Base-by-base conservation (phyloP, 2,329 filamentous ascomycete genomes). In the Fusarium aywerte region DNA sequence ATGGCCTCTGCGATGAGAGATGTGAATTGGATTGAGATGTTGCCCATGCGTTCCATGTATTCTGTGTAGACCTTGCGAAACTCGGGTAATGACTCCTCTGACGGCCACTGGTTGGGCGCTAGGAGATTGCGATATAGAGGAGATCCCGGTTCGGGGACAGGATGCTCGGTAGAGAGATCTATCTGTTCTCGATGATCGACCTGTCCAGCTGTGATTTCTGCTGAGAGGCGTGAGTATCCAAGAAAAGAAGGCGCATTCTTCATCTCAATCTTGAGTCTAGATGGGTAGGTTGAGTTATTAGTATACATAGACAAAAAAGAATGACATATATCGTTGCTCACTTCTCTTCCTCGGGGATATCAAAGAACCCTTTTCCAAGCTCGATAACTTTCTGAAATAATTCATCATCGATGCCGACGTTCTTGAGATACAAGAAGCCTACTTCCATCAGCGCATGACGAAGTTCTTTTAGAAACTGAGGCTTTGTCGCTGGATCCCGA, bases 151-250 rank as follows among this genome's bases (percentile, higher is more conserved):
- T 78, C 79, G 1, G 90, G 92, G 2, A 90, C 48, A 0, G 89
- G 82, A 71, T 96, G 92, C 51, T 92, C 89, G 0, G 93, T 96
- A 0, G 91, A 92, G 50, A 97, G 85, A 77, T 97, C 93, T 64
- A 96, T 90, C 76, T 97, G 93, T 77, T 97, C 93, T 50, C 93
- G 85, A 81, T 93, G 91, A 79, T 97, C 93, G 71, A 87, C 84
- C 48, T 86, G 85, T 68, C 90, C 88, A 20, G 91, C 92, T 6
- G 93, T 97, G 73, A 90, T 84, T 75, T 90, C 89, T 65, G 88
- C 87, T 5, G 86, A 85, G 53, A 91, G 85, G 23, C 83, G 84
- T 29, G 88, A 89, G 78, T 91, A 91, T 58, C 89, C 89, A 18
- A 92, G 82, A 77, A 92, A 92, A 10, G 89, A 91, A 5, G 87